Evolutionary conservation across 2,329 filamentous ascomycete species (phyloP).

Genomic region (Colletotrichum brevisporum): DNA sequence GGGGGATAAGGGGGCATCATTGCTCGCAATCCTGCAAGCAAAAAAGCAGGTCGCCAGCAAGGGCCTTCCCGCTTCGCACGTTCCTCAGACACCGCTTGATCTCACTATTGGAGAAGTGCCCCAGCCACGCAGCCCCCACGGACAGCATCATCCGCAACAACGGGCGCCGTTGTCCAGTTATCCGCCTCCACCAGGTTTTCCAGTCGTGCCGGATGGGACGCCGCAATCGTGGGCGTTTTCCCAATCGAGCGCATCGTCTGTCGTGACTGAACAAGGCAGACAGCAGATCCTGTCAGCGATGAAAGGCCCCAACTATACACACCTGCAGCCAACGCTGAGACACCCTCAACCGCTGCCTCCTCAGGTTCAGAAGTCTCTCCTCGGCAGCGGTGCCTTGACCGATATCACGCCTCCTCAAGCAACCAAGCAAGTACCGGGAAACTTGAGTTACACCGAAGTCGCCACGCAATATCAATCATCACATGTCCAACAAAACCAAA

Average conservation of each 20-base stretch:
- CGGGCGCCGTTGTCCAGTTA: conserved; percentile 29
- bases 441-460: conserved; percentile 17
- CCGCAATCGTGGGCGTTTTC: conserved; percentile 34
- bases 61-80: conserved; percentile 43
- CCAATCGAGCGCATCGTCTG: not conserved
- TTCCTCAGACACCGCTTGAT: conserved; percentile 68
- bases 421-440: conserved; percentile 29
- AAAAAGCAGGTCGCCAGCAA: conserved; percentile 43
- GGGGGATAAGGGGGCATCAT: conserved; percentile 63
- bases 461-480: conserved; percentile 20
- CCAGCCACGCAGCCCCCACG: conserved; percentile 71
- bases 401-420: conserved; percentile 41
- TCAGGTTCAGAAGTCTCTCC: conserved; percentile 61
- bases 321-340: conserved; percentile 41
- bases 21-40: conserved; percentile 68
- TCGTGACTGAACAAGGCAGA: conserved; percentile 4
- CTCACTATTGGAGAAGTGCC: conserved; percentile 64
- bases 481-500: conserved; percentile 36
- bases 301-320: conserved; percentile 15
- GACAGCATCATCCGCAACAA: conserved; percentile 53
- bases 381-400: conserved; percentile 32
- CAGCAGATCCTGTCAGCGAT: conserved; percentile 7
- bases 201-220: conserved; percentile 38
- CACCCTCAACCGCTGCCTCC: conserved; percentile 68
- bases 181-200: conserved; percentile 51